Evolutionary conservation across 1,284 basidiomycete species (phyloP).

Genomic region (Marasmius tenuissimus): DNA sequence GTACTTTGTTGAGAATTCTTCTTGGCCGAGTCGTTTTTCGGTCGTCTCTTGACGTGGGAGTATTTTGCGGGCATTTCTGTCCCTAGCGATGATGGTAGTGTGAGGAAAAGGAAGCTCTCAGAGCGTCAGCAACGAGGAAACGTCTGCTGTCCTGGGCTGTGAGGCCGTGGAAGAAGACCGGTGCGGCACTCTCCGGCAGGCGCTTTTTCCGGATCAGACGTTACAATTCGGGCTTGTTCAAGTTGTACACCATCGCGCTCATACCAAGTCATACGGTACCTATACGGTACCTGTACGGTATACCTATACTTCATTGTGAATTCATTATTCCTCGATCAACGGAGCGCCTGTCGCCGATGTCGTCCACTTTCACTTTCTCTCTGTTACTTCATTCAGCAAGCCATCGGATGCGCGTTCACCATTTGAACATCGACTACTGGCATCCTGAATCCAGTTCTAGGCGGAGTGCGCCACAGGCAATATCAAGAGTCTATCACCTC

Average conservation of each 20-base stretch:
- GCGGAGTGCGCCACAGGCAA: too few relatives aligned
- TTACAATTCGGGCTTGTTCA: not conserved
- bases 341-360: too few relatives aligned
- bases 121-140: not conserved
- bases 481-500: too few relatives aligned
- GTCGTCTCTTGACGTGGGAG: slow-evolving; percentile 67
- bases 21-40: slow-evolving; percentile 35
- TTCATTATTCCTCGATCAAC: too few relatives aligned
- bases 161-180: not conserved
- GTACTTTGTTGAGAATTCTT: slow-evolving; percentile 32
- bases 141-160: not conserved
- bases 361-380: too few relatives aligned
- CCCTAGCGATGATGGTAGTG: not conserved
- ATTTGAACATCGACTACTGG: too few relatives aligned
- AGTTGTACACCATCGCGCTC: not conserved
- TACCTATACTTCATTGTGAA: too few relatives aligned
- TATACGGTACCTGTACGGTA: too few relatives aligned
- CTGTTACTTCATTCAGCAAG: too few relatives aligned
- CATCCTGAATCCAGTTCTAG: too few relatives aligned
- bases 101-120: not conserved
- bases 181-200: not conserved
- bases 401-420: too few relatives aligned
- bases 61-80: slow-evolving; percentile 62
- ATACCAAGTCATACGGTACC: too few relatives aligned
- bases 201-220: not conserved